These are phyloP conservation scores for Imleria badia DNA, from an alignment of 768 basidiomycete species.

Conservation along the genomic window DNA sequence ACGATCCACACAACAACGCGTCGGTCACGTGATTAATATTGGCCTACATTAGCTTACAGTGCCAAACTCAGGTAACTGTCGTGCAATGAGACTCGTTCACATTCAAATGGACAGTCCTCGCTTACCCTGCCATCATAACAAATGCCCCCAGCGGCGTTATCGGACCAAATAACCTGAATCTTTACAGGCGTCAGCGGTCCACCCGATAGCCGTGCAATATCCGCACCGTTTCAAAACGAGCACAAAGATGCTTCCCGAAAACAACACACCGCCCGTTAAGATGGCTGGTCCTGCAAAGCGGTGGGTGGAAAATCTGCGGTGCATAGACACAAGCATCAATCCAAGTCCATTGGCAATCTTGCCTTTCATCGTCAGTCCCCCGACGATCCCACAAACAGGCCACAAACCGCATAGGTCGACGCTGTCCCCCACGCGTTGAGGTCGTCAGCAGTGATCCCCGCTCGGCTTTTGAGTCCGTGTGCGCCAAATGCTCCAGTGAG, in stretches of 20 bases:
- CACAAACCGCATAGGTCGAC: conserved; percentile 58
- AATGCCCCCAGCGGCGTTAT: conserved; percentile 66
- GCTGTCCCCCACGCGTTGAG: conserved; percentile 64
- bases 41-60: conserved; percentile 33
- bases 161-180: conserved; percentile 56
- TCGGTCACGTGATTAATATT: conserved; percentile 38
- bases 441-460: conserved; percentile 49
- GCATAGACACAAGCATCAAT: conserved; percentile 59
- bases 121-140: conserved; percentile 69
- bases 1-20: conserved; percentile 38
- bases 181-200: conserved; percentile 19
- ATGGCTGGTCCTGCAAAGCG: conserved; percentile 70
- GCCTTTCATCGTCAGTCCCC: conserved; percentile 6
- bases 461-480: conserved; percentile 53
- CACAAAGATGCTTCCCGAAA: conserved; percentile 62
- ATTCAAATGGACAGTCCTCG: not conserved
- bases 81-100: conserved; percentile 3
- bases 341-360: conserved; percentile 73
- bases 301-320: conserved; percentile 58
- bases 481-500: conserved; percentile 67
- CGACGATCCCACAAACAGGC: not conserved
- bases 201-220: not conserved
- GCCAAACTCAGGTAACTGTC: conserved; percentile 54
- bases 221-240: conserved; percentile 50
- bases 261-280: conserved; percentile 51